phyloP scores from a whole-genome alignment of 1,284 basidiomycete species.

The Anthracocystis panici-leucophaei region DNA sequence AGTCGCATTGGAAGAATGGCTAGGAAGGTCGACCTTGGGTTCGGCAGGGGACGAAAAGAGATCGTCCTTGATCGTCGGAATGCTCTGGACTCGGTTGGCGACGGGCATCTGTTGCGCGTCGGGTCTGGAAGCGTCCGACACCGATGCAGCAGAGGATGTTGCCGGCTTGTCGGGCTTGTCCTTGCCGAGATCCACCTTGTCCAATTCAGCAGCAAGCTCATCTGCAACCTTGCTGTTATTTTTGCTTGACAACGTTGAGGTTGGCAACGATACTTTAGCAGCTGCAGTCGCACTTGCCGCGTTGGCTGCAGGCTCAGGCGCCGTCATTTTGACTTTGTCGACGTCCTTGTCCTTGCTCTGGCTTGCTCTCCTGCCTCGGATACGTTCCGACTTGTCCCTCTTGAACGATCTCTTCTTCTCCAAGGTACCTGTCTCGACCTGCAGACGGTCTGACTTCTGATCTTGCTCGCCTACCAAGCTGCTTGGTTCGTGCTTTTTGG shows the following conservation, averaged over 20 bases:
- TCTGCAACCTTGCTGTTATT: constrained; percentile 3
- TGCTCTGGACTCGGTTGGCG: constrained; percentile 31
- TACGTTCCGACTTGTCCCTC: constrained; percentile 48
- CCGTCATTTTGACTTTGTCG: constrained; percentile 28
- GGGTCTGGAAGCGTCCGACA: neutral
- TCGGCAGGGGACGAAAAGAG: constrained; percentile 41
- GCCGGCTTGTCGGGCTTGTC: neutral
- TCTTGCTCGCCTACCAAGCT: neutral
- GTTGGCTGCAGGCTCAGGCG: neutral
- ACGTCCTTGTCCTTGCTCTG: constrained; percentile 49
- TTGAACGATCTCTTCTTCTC: constrained; percentile 40
- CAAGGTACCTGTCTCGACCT: constrained; percentile 11
- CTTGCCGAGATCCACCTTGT: constrained; percentile 13
- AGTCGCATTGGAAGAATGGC: neutral
- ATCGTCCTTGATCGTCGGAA: constrained; percentile 36
- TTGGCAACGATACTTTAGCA: constrained; percentile 24
- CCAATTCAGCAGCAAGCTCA: constrained; percentile 15
- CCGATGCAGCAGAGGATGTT: neutral
- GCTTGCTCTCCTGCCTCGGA: constrained; percentile 35
- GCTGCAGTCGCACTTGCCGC: neutral
- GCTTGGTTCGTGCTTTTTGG: constrained; percentile 17
- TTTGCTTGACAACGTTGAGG: neutral
- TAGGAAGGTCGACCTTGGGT: constrained; percentile 27
- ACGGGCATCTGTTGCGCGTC: constrained; percentile 24
- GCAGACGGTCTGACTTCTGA: constrained; percentile 1